Base-by-base conservation (phyloP, 352 stramenopile species). In the Pythium aquatile region DNA sequence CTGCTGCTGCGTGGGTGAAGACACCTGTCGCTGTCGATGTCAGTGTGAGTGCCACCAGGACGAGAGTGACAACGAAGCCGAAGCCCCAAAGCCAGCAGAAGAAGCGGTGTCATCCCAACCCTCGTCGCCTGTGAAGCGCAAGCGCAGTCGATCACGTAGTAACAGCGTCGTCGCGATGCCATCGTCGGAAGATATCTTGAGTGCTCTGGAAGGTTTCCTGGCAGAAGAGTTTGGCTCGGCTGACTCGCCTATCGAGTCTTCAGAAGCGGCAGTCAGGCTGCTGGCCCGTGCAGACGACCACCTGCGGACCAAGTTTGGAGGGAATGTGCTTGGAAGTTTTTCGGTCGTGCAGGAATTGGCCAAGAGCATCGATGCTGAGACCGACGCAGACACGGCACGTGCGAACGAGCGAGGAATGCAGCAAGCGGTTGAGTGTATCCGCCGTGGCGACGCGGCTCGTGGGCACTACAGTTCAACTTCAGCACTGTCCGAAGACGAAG, bases 11-110 rank as follows among this genome's bases (percentile, higher is more conserved):
- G 69, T 79, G n/a, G 73, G 73, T 17, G 60, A 74, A 57, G 70
- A 78, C 13, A 63, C 59, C 2, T 81, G 70, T 60, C 52, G 55
- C 2, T 78, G 70, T 39, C 75, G 74, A 2, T 88, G 90, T 46
- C 73, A 94, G 33, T 96, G 87, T 49, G 73, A 87, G 64, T 96
- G 87, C 32, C 87, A 96, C 33, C 65, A 74, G 1, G 79, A 83
- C 53, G 88, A 76, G 0, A 89, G 79, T 55, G 81, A 91, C 32
- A 77, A 88, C 48, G 76, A 82, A 51, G 65, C 55, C 7, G 46
- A 55, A 24, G 16, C 65, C 28, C 30, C 61, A 28, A 17, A 66
- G 26, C 17, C 53, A 0, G 39, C 42, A 76, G 16, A 20, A 14
- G 7, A 1, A 14, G 14, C 13, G 39, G 10, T 20, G 42, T 52